Base-by-base conservation (phyloP, 2,329 filamentous ascomycete genomes). In the Clonostachys sp. region DNA sequence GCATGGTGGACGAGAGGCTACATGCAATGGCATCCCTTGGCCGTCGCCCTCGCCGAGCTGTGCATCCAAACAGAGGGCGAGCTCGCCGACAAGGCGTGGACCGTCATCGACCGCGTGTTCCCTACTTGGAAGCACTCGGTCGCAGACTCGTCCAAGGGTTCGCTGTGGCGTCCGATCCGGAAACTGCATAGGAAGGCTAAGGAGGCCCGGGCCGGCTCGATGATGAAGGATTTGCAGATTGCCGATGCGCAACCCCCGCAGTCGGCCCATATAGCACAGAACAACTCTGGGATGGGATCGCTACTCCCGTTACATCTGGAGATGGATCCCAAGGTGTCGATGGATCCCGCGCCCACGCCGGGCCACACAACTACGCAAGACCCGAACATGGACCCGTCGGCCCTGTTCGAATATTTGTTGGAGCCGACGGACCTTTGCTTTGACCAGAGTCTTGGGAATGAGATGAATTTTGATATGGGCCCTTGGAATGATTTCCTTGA, bases 11-110 rank as follows among this genome's bases (percentile, higher is more conserved):
- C 68, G n/a, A 57, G 66, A 13, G 71, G 65, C 1, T 80, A 76
- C 57, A 71, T 77, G 13, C 76, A 77, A 49, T 80, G 77, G 77
- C 77, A 80, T 52, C 70, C 75, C 8, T 61, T 80, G 1, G 74
- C 77, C 2, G 74, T 80, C 7, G 69, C 73, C 2, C 59, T 80
- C 13, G 75, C 75, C 2, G 75, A 78, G 51, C 64, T 80, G 18
- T 80, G 75, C 55, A 61, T 67, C 4, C 72, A 73, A 52, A 70
- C 72, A 4, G 61, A 64, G 36, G 74, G 73, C 7, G 64, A 66
- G 17, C 58, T 73, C 33, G 74, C 71, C 14, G 67, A 74, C 6
- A 65, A 71, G 45, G 75, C 77, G 1, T 81, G 78, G 78, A 53
- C 48, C 14, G 62, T 72, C 17, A 63, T 80, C 20, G 73, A 80